Conservation (phyloP, 2,329 filamentous ascomycete genomes). For the Fusarium proliferatum region DNA sequence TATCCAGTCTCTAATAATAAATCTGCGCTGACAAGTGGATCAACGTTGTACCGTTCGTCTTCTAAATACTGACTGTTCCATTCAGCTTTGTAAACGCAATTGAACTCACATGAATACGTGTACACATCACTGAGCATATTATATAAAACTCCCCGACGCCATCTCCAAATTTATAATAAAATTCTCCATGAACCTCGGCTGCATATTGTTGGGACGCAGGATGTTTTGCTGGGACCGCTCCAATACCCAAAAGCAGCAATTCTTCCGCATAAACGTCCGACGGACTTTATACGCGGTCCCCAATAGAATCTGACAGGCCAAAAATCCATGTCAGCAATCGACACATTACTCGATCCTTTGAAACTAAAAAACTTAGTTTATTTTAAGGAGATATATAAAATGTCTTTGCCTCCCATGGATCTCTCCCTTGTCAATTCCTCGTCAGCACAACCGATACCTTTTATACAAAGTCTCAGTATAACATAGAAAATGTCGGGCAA, state of each 20-base stretch:
- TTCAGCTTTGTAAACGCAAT: neutral
- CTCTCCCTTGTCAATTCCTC: neutral
- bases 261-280: constrained; percentile 12
- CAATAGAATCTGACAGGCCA: constrained; percentile 10
- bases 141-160: neutral
- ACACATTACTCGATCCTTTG: constrained; percentile 1
- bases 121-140: neutral
- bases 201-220: constrained; percentile 12
- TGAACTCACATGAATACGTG: neutral
- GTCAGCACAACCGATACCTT: neutral
- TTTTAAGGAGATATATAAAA: constrained; percentile 7
- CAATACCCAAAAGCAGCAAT: constrained; percentile 16
- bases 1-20: neutral
- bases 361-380: neutral
- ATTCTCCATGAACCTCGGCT: neutral
- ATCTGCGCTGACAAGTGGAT: neutral
- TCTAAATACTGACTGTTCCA: neutral
- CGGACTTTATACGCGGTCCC: constrained; percentile 13
- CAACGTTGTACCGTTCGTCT: neutral
- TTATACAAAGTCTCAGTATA: neutral
- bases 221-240: constrained; percentile 15
- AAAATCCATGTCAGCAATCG: constrained; percentile 4
- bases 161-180: neutral
- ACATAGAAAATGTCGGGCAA: constrained; percentile 29
- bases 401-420: neutral